These are phyloP conservation scores for Aureobasidium musti DNA, from an alignment of 2,329 filamentous ascomycete species.

Conservation along the genomic window DNA sequence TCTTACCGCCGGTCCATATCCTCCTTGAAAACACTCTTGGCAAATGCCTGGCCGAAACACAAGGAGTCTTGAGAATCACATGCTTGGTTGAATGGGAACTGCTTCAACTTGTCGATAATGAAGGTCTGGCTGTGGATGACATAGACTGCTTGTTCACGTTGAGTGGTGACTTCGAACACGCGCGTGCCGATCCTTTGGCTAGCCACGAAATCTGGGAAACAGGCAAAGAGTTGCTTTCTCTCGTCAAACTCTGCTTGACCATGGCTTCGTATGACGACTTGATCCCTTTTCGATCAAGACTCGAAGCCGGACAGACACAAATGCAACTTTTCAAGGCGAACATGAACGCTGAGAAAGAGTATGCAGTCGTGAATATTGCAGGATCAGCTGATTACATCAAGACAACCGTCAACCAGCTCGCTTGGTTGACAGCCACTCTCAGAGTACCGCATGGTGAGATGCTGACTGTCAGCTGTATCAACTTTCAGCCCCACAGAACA, in stretches of 20 bases:
- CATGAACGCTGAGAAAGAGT: neutral
- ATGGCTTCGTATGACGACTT: neutral
- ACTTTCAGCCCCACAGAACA: neutral
- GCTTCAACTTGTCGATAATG: neutral
- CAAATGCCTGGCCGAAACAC: neutral
- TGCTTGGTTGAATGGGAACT: neutral
- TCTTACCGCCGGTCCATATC: neutral
- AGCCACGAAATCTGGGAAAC: neutral
- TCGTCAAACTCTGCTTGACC: neutral
- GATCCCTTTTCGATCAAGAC: neutral
- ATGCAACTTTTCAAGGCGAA: neutral
- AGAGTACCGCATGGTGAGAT: neutral
- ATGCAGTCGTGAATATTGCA: neutral
- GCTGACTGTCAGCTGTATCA: neutral
- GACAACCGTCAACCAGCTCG: neutral
- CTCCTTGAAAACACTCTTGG: neutral
- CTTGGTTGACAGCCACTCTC: neutral
- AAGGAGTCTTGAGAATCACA: neutral
- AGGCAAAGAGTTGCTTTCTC: neutral
- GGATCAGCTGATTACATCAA: neutral
- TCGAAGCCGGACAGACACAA: neutral
- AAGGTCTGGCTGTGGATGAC: neutral
- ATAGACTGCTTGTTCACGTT: neutral
- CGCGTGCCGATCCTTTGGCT: neutral
- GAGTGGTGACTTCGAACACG: neutral